These are phyloP conservation scores for Spinacia oleracea DNA, from an alignment of 179 eudicot species.

Conservation along the genomic window DNA sequence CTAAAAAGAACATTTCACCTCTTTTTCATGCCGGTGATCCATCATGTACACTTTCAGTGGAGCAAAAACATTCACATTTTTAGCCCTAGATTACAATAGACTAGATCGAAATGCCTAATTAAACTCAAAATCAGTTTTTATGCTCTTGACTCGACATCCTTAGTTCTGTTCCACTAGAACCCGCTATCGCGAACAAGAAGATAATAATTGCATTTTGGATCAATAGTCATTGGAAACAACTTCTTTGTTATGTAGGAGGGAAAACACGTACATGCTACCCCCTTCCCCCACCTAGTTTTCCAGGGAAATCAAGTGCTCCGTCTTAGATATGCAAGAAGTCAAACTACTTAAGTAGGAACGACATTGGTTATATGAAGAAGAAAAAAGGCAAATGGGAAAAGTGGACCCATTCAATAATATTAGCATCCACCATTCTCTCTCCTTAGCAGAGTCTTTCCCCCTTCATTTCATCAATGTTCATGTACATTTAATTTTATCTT, in stretches of 20 bases:
- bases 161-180: too few relatives aligned
- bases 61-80: neutral
- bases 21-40: neutral
- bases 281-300: neutral
- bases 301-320: neutral
- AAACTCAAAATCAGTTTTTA: too few relatives aligned
- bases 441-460: neutral
- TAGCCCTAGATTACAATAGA: too few relatives aligned
- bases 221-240: neutral
- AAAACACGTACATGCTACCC: neutral
- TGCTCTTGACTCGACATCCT: too few relatives aligned
- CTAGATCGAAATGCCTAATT: neutral
- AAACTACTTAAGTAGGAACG: too few relatives aligned
- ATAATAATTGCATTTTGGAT: neutral
- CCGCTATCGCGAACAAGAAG: too few relatives aligned
- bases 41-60: neutral
- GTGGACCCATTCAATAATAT: neutral
- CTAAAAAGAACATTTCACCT: neutral
- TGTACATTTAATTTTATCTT: neutral
- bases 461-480: neutral
- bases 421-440: neutral
- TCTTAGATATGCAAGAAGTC: too few relatives aligned
- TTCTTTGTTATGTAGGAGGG: neutral
- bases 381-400: neutral
- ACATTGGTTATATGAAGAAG: neutral